Evolutionary conservation across 805 yeast species (phyloP).

Genomic region (Spathaspora gorwiae): DNA sequence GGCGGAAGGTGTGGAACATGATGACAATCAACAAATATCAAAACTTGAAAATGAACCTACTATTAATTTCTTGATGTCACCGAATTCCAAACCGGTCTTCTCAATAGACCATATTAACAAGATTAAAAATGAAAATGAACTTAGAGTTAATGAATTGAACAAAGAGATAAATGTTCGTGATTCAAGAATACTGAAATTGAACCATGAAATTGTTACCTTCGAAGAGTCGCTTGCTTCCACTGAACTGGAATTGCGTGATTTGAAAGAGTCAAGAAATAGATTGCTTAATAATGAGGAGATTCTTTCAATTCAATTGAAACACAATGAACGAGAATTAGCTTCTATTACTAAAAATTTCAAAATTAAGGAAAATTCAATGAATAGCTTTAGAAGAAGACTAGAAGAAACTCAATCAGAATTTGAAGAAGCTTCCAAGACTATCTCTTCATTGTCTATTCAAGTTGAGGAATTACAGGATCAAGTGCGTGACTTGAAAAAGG

Average conservation of each 20-base stretch:
- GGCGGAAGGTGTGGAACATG: slow-evolving; percentile 1
- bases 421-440: slow-evolving; percentile 4
- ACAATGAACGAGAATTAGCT: slow-evolving; percentile 23
- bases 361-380: slow-evolving; percentile 11
- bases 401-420: background rate
- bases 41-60: slow-evolving; percentile 23
- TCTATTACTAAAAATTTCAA: slow-evolving; percentile 20
- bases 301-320: slow-evolving; percentile 20
- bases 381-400: slow-evolving; percentile 3
- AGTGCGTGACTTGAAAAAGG: slow-evolving; percentile 6
- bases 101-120: slow-evolving; percentile 22
- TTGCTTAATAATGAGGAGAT: slow-evolving; percentile 17
- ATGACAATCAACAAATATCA: background rate
- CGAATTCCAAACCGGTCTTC: slow-evolving; percentile 30
- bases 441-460: slow-evolving; percentile 5
- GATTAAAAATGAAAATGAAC: slow-evolving; percentile 18
- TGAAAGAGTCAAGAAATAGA: slow-evolving; percentile 11
- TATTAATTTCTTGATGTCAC: slow-evolving; percentile 25
- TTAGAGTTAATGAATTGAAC: slow-evolving; percentile 1
- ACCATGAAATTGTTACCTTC: background rate
- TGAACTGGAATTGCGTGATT: slow-evolving; percentile 14
- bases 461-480: slow-evolving; percentile 2
- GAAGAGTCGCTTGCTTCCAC: background rate
- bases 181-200: slow-evolving; percentile 11
- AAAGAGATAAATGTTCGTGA: slow-evolving; percentile 1